Evolutionary conservation across 768 basidiomycete species (phyloP), one percentile per base, ranked within the genome.

Genomic region (Lactarius akahatsu): DNA sequence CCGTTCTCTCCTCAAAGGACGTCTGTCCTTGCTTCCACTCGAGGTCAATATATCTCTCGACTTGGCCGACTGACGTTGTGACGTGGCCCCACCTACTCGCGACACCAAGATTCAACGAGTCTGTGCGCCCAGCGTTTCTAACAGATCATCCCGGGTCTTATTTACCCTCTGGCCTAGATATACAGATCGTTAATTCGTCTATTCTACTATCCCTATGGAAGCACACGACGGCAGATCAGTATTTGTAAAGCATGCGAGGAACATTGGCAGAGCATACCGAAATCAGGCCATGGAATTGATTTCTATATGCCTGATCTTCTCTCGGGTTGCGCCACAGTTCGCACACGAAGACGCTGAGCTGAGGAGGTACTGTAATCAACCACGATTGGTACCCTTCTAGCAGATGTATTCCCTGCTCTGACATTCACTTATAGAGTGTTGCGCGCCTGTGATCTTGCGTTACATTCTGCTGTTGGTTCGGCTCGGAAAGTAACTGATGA

Each of bases 191-290:
- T 26, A 26, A 32, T 15, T 23, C n/a, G 13, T 15, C 26, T 16
- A 10, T 28, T 52, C 23, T 52, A 26, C 50, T 9, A 7, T 26
- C 26, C 50, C 13, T 6, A 52, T 52, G 50, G 50, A 52, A 26
- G 50, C 26, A 1, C 50, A 52, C 26, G 15, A 52, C 32, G 61
- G 18, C 15, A 34, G 5, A 34, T 40, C 34, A 34, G 40, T 15
- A 55, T 74, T 68, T 26, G 30, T 47, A 6, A 61, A n/a, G 47
- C 54, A 62, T 7, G 62, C 50, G 41, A 66, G 50, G 61, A 66
- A 62, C 20, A 41, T 66, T 23, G 65, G 65, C 56, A 47, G 60
- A 34, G 60, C 45, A 10, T 61, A 65, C 34, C n/a, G 43, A 56
- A 61, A 56, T 26, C 59, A 47, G n/a, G 59, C 64, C 2, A 47